A percentile compares a stretch with the other conserved stretches of the same genome.
Evolutionary conservation across 805 yeast species (phyloP).

Genomic region (Metschnikowia lachancei): DNA sequence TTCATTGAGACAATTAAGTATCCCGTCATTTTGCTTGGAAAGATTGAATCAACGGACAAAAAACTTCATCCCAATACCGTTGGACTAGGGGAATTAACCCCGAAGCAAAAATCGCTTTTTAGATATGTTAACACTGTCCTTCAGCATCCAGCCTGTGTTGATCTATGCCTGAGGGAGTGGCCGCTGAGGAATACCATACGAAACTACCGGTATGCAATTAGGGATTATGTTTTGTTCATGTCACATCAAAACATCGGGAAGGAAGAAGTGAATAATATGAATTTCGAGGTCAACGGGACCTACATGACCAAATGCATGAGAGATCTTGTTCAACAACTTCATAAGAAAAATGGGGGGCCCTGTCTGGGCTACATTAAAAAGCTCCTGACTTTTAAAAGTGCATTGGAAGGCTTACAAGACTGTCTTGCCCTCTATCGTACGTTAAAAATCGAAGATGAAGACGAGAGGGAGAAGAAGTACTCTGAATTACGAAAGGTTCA

Average conservation of each 20-base stretch:
- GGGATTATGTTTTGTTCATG: slow-evolving; percentile 1
- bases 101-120: neutral
- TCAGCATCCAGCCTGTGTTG: neutral
- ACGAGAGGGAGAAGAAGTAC: neutral
- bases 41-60: no score
- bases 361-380: neutral
- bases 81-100: no score
- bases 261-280: neutral
- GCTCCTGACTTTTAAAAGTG: neutral
- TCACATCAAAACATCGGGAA: neutral
- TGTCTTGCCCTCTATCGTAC: neutral
- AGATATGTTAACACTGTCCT: neutral
- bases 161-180: neutral
- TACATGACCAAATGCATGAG: neutral
- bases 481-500: neutral
- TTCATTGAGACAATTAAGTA: no score
- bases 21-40: no score
- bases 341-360: neutral
- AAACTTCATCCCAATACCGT: no score
- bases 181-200: neutral
- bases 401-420: neutral
- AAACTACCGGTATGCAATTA: slow-evolving; percentile 1
- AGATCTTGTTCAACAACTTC: neutral
- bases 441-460: neutral
- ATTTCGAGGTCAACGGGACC: slow-evolving; percentile 2